Evolutionary conservation across 108 stramenopile species (phyloP).

Genomic region (Skeletonema marinoi): DNA sequence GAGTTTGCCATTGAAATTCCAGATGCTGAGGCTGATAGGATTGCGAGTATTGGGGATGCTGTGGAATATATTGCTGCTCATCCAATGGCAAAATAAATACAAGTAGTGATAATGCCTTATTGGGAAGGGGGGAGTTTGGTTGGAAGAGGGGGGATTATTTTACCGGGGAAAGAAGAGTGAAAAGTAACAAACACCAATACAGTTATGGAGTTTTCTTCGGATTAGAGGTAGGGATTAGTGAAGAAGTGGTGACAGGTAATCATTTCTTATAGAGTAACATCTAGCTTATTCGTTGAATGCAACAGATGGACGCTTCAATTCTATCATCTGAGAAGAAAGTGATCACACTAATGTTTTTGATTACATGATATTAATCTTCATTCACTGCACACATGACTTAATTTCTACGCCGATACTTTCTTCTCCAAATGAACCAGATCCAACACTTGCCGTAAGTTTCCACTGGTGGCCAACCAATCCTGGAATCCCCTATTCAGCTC

Average conservation of each 20-base stretch:
- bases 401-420: constrained; percentile 11
- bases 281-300: constrained; percentile 2
- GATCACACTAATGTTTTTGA: neutral
- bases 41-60: constrained; percentile 90
- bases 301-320: neutral
- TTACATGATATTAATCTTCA: constrained; percentile 1
- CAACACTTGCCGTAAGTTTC: constrained; percentile 91
- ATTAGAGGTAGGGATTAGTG: neutral
- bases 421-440: constrained; percentile 89
- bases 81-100: constrained; percentile 89
- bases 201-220: neutral
- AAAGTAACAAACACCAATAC: neutral
- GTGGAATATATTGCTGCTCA: constrained; percentile 94
- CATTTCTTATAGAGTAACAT: neutral
- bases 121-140: neutral
- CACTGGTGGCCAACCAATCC: constrained; percentile 92
- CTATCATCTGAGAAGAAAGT: neutral
- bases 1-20: constrained; percentile 99
- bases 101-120: too few relatives aligned
- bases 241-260: neutral
- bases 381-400: neutral
- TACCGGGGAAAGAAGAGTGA: neutral
- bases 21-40: constrained; percentile 99
- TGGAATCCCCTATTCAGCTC: constrained; percentile 82
- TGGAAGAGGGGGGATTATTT: neutral